Conservation (phyloP, 2,329 filamentous ascomycete species). For the Aureobasidium sp. region DNA sequence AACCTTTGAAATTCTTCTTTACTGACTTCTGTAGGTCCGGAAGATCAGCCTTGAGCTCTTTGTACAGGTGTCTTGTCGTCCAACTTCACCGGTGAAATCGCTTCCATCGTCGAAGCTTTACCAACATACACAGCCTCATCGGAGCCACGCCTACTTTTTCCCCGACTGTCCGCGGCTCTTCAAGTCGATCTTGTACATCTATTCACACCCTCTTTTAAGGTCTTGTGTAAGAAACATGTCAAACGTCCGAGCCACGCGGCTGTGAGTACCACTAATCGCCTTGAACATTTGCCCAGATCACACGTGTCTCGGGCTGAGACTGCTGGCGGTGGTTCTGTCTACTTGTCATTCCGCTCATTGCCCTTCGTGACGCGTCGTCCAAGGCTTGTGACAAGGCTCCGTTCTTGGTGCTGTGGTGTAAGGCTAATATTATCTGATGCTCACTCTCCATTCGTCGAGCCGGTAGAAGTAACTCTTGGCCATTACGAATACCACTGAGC, state of each 20-base stretch:
- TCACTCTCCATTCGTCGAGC: background rate
- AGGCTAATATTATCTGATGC: background rate
- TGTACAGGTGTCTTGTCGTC: no score
- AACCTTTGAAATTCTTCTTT: background rate
- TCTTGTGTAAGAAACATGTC: background rate
- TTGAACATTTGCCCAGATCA: background rate
- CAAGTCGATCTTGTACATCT: background rate
- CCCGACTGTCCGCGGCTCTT: background rate
- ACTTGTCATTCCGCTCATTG: background rate
- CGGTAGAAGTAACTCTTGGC: background rate
- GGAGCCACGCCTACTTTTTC: background rate
- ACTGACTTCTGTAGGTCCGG: no score
- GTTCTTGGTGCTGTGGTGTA: background rate
- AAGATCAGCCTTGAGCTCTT: no score
- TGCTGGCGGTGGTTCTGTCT: background rate
- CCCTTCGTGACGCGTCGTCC: background rate
- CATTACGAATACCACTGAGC: background rate
- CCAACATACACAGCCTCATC: background rate
- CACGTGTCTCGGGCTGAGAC: background rate
- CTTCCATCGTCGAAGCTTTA: background rate
- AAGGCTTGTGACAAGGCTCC: background rate
- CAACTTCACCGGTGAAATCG: background rate
- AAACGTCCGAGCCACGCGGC: constrained; percentile 4
- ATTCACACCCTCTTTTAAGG: background rate
- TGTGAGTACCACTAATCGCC: background rate